Evolutionary conservation across 1,284 basidiomycete genomes (phyloP), one percentile per base, ranked within the genome.

Genomic region (Fereydounia khargensis): DNA sequence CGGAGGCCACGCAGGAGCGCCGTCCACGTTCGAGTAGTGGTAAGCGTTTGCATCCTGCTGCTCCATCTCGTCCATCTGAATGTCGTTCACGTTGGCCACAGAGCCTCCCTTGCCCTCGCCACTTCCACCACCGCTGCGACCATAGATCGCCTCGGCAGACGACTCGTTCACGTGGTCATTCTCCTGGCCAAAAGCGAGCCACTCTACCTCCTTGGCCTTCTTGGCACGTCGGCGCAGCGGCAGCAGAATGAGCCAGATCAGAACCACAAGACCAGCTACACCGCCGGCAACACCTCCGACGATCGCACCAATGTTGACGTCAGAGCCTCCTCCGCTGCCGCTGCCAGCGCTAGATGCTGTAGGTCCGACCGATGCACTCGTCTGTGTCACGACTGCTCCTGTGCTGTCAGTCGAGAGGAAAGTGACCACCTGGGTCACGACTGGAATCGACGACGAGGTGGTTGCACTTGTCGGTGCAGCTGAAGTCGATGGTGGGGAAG

Each of bases 211-310:
- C 37, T 66, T 64, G 11, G 47, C 45, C 49, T 61, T 58, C 36
- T 48, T 58, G 18, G 53, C 52, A 8, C 60, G 42, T 21, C 38
- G 47, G 23, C 64, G 64, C 27, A 66, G 25, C 2, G 64, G 60
- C n/a, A 66, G 30, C 20, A 66, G 42, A 39, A 66, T 60, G 13
- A 66, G 46, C 59, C 60, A 63, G 22, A 60, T 41, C 23, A 66
- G 31, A 19, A 66, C 55, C 30, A 59, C 52, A 23, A 66, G 42
- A 39, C 61, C 61, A 9, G 57, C 59, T 2, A 64, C 43, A 34
- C 60, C 64, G 30, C 64, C 64, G 9, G 62, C 64, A n/a, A 64
- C 51, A 40, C 60, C 64, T 9, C 64, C 64, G 24, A 65, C 59
- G 35, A 66, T 66, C 27, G 60, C 64, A 28, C 64, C 64, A 20